Evolutionary conservation across 148 eudicot genomes (phyloP), one percentile per base, ranked within the genome.

Genomic region (Mesembryanthemum crystallinum): DNA sequence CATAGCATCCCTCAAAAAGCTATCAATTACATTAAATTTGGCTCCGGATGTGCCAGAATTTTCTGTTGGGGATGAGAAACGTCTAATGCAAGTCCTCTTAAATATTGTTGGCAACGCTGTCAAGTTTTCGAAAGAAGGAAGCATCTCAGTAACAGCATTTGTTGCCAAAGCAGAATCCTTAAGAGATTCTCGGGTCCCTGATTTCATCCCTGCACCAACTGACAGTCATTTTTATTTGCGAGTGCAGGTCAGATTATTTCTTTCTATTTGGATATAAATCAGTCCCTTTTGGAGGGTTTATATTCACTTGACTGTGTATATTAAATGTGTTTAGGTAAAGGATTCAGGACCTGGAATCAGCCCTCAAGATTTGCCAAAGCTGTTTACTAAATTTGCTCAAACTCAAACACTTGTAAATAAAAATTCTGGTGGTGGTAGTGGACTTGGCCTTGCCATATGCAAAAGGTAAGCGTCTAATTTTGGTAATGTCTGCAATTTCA

Each of bases 361-460:
- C 72, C 91, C 91, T 7, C 98, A 87, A 79, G 98, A 94, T 71
- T 87, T 94, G 76, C 95, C 91, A 17, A 88, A 88, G 85, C 76
- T 91, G 37, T 94, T 94, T 85, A 88, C 90, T 21, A 94, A 91
- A 76, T 94, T 94, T 84, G 88, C 88, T 18, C 86, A 91, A 67
- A 55, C 81, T 64, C 94, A 90, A 76, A 57, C 88, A 29, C 79
- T 75, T 20, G 77, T 80, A 63, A 77, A 82, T 78, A 79, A 81
- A 69, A 90, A 87, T 75, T 79, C 87, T 72, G 78, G 87, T 60
- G 78, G 87, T 60, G 92, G 97, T 49, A 82, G 88, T 76, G 98
- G 97, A 61, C 92, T 94, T 45, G 98, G 98, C 68, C 93, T 94
- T 64, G 98, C 98, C 24, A 91, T 94, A 78, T 91, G 92, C 77